phyloP scores from a whole-genome alignment of 768 basidiomycete genomes.

The Podaxis pistillaris region DNA sequence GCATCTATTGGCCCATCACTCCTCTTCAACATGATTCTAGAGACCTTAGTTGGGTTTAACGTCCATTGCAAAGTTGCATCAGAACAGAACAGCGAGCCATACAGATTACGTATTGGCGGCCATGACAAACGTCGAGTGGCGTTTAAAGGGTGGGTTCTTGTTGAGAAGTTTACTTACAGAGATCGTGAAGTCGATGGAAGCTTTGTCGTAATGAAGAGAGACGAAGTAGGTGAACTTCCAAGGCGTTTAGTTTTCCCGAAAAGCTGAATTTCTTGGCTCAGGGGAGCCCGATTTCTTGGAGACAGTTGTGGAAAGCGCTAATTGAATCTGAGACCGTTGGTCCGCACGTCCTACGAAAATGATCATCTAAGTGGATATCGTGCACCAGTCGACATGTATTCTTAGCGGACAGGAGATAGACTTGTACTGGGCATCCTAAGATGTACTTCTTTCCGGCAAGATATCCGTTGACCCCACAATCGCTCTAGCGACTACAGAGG shows the following conservation, averaged over 20 bases:
- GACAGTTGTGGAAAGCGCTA: constrained; percentile 18
- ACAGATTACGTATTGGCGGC: constrained; percentile 63
- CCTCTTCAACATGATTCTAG: constrained; percentile 52
- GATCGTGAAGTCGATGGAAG: constrained; percentile 49
- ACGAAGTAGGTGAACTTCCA: constrained; percentile 47
- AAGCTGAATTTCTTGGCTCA: background rate
- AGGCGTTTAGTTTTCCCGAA: background rate
- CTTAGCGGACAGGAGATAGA: background rate
- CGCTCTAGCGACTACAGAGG: too few relatives aligned
- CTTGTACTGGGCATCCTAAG: background rate
- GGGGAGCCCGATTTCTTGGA: constrained; percentile 21
- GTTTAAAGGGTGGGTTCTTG: constrained; percentile 74
- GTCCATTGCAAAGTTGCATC: constrained; percentile 45
- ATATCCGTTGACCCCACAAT: too few relatives aligned
- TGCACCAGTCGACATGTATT: background rate
- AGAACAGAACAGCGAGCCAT: background rate
- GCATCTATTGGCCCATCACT: constrained; percentile 51
- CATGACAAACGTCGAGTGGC: constrained; percentile 59
- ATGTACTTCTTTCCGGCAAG: too few relatives aligned
- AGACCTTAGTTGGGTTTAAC: constrained; percentile 45
- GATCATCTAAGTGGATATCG: background rate
- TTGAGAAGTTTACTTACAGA: constrained; percentile 52
- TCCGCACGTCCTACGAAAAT: constrained; percentile 22
- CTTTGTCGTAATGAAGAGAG: constrained; percentile 70
- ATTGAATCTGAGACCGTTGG: constrained; percentile 15